phyloP scores from a whole-genome alignment of 129 eudicot genomes.

The Tagetes patula region DNA sequence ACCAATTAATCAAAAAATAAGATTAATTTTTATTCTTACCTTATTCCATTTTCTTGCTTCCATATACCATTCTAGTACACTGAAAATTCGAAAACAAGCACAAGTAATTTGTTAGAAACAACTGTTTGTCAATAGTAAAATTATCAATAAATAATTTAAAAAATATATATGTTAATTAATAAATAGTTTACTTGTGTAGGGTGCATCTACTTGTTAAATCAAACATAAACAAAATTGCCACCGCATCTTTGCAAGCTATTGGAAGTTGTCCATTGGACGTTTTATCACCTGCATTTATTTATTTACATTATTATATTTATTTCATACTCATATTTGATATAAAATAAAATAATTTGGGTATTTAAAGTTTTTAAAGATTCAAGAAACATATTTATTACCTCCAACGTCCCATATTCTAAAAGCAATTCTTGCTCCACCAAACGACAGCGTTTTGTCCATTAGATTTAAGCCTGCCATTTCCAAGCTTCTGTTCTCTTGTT shows the following conservation, averaged over 20 bases:
- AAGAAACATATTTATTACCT: slow-evolving; percentile 41
- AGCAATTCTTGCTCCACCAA: slow-evolving; percentile 77
- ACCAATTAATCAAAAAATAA: background rate
- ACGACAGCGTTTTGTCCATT: slow-evolving; percentile 62
- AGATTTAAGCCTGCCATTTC: slow-evolving; percentile 78
- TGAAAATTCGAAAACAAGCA: slow-evolving; percentile 39
- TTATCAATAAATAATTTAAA: background rate
- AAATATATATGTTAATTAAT: background rate
- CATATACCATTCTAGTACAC: slow-evolving; percentile 84
- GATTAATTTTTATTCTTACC: slow-evolving; percentile 41
- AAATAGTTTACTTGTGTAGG: slow-evolving; percentile 55
- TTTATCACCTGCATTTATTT: slow-evolving; percentile 53
- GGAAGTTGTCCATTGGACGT: slow-evolving; percentile 84
- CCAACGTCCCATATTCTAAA: slow-evolving; percentile 92
- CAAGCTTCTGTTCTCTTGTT: slow-evolving; percentile 58
- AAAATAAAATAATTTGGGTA: background rate
- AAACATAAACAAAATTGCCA: slow-evolving; percentile 94
- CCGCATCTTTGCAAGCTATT: slow-evolving; percentile 93
- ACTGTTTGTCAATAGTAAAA: background rate
- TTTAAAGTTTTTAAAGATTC: background rate
- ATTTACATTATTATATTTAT: background rate
- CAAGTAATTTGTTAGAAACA: background rate
- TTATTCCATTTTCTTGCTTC: slow-evolving; percentile 95
- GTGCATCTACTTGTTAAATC: slow-evolving; percentile 95
- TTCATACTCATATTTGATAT: background rate